Evolutionary conservation across 106 monocot genomes (phyloP).

Genomic region (Platanthera zijinensis): DNA sequence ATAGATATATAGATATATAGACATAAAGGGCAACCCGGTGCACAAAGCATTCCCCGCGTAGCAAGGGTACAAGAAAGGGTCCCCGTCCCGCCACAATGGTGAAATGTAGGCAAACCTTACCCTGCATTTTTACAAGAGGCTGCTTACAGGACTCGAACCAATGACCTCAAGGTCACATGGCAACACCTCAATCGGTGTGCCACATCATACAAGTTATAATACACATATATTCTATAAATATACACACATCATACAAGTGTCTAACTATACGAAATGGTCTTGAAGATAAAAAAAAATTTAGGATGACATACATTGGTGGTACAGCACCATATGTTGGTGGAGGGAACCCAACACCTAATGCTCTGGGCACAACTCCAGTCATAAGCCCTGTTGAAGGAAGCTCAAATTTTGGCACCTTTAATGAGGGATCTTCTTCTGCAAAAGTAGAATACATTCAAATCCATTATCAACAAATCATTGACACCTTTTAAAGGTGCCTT

Average conservation of each 20-base stretch:
- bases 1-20: not conserved
- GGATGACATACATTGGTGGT: constrained; percentile 56
- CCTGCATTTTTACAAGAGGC: too few species aligned
- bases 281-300: not conserved
- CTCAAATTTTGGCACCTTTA: constrained; percentile 64
- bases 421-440: constrained; percentile 67
- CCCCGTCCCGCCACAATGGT: too few species aligned
- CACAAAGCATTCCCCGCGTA: too few species aligned
- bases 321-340: constrained; percentile 52
- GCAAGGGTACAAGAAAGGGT: too few species aligned
- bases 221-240: too few species aligned
- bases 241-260: not conserved
- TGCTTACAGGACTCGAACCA: too few species aligned
- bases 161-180: too few species aligned
- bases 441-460: not conserved
- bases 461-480: constrained; percentile 3
- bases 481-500: not conserved
- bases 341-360: constrained; percentile 47
- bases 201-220: too few species aligned
- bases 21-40: too few species aligned
- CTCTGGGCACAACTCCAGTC: constrained; percentile 36
- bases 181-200: too few species aligned
- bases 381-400: constrained; percentile 27
- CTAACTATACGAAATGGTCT: not conserved
- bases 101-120: too few species aligned